Conservation (phyloP, 805 yeast genomes). For the Dipodascus geniculatus region DNA sequence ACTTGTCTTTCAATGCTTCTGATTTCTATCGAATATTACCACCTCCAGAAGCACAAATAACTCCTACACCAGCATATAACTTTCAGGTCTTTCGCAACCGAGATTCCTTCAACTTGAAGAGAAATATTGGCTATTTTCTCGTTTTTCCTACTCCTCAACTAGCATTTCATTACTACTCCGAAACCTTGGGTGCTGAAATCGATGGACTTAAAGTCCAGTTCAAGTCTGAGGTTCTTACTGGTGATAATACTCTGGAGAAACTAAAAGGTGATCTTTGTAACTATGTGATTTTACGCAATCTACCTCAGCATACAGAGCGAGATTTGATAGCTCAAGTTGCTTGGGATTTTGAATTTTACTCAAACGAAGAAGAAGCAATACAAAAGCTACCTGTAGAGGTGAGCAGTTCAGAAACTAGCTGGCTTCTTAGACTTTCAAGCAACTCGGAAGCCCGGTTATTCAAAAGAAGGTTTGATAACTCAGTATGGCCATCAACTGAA, state of each 20-base stretch:
- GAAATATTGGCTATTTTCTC: slow-evolving; percentile 41
- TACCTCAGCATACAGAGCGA: neutral
- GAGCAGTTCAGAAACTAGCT: neutral
- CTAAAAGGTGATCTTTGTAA: neutral
- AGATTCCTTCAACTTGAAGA: slow-evolving; percentile 32
- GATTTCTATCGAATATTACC: slow-evolving; percentile 26
- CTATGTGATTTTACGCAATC: neutral
- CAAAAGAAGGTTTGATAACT: neutral
- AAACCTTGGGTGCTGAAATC: slow-evolving; percentile 36
- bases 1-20: slow-evolving; percentile 19
- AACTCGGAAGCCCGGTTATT: neutral
- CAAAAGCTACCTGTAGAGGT: neutral
- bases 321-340: neutral
- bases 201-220: slow-evolving; percentile 40
- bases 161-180: slow-evolving; percentile 42
- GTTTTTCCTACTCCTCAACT: slow-evolving; percentile 35
- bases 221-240: slow-evolving; percentile 28
- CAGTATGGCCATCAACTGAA: neutral
- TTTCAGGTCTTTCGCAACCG: slow-evolving; percentile 40
- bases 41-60: slow-evolving; percentile 12
- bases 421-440: neutral
- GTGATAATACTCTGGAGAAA: neutral
- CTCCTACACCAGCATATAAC: slow-evolving; percentile 6
- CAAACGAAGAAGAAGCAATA: neutral
- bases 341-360: neutral